Evolutionary conservation across 2,329 filamentous ascomycete species (phyloP).

Genomic region (Hypoxylon sp.): DNA sequence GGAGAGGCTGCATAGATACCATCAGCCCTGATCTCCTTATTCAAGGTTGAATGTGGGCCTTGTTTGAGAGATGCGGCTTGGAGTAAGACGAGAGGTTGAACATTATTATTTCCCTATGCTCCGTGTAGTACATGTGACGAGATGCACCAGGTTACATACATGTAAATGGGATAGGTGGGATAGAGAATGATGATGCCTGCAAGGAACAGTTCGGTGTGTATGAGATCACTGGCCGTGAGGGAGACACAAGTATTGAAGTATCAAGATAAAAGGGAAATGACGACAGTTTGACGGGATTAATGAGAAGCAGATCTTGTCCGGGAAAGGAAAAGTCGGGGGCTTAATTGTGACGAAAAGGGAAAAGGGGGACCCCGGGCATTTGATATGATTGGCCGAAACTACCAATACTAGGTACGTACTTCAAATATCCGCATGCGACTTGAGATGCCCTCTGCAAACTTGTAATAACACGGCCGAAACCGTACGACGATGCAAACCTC

Average conservation of each 20-base stretch:
- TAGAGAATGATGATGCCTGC: constrained; percentile 7
- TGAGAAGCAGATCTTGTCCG: constrained; percentile 25
- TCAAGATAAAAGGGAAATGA: constrained; percentile 34
- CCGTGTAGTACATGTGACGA: constrained; percentile 5
- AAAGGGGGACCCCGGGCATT: constrained; percentile 24
- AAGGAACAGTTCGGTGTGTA: constrained; percentile 9
- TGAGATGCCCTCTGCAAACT: constrained; percentile 17
- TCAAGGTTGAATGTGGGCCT: constrained; percentile 23
- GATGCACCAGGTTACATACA: constrained; percentile 1
- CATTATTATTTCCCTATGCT: constrained; percentile 18
- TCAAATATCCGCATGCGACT: constrained; percentile 32
- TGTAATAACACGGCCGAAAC: constrained; percentile 29
- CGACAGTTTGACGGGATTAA: constrained; percentile 40
- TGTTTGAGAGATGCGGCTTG: constrained; percentile 32
- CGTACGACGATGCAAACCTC: constrained; percentile 27
- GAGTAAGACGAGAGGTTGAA: constrained; percentile 21
- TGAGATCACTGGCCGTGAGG: constrained; percentile 16
- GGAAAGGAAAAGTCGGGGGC: constrained; percentile 10
- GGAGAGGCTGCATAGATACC: constrained; percentile 23
- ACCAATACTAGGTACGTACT: constrained; percentile 7
- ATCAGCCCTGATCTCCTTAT: constrained; percentile 27
- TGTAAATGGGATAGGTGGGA: background rate
- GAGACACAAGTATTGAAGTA: constrained; percentile 18
- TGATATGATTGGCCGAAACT: constrained; percentile 31
- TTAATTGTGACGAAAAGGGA: constrained; percentile 44